Base-by-base conservation (phyloP, 768 basidiomycete species). In the Cantharellus cinnabarinus region DNA sequence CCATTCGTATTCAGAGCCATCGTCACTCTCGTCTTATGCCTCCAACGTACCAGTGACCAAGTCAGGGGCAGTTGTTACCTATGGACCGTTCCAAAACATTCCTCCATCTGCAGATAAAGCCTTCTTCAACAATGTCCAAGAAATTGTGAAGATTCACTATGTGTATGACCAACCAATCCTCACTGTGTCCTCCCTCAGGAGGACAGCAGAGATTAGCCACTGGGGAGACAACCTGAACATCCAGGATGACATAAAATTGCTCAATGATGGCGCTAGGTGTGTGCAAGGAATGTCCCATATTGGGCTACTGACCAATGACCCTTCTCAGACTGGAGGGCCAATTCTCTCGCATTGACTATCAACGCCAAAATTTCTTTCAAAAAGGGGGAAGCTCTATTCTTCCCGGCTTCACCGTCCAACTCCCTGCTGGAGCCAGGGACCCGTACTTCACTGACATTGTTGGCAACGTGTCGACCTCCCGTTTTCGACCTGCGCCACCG, bases 161-260 rank as follows among this genome's bases (percentile, higher is more conserved):
- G 73, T 75, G 63, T 83, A 83, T 60, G 85, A 83, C n/a, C 75
- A 81, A 61, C 89, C 94, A 0, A 79, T 95, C 50, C 67, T 91
- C 34, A 81, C 89, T 63, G 72, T 97, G 57, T 75, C 73, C 40
- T 80, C 75, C 50, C 77, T 95, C 40, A 76, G 79, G 61, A 81
- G 95, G 55, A 66, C 76, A 0, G 89, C 83, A 2, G 94, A 99
- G 71, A 81, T 99, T 63, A 94, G 90, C 63, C 94, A 98, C 67
- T 98, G 94, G 95, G 93, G 94, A 41, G 80, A 81, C 48, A 95
- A 95, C 69, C 68, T 99, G 42, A 95, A 97, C 66, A 83, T 93
- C 39, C 80, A 97, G 68, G 91, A 99, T 70, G 78, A 86, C 41
- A 79, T 95, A 61, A 68, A 77, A 60, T 72, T 99, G n/a, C 77